Evolutionary conservation across 768 basidiomycete species (phyloP), one percentile per base, ranked within the genome.

Genomic region (Xerocomellus intermedius): DNA sequence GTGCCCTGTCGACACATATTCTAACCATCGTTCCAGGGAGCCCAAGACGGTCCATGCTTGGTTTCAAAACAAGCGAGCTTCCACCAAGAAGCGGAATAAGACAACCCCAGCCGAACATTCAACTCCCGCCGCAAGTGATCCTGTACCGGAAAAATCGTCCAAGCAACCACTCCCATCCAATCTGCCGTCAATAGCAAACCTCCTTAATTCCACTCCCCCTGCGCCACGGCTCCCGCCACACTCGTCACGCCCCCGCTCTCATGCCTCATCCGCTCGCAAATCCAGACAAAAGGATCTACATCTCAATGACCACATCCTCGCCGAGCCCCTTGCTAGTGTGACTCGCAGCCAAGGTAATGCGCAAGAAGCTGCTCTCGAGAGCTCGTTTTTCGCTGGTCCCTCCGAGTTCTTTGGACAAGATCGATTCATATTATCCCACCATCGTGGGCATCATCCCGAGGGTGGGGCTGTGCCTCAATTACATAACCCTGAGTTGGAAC

Each of bases 41-140:
- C 84, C 83, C 70, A 91, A 91, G 79, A 89, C 87, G 3, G 88
- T 91, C 67, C 87, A 88, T 68, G 86, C 89, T 14, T 91, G 87
- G 86, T 91, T 91, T 72, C 89, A 91, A 74, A 91, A 91, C 69
- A 91, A 90, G 77, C 80, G 89, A 51, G 89, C 89, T 7, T 89
- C 88, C 13, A 83, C 82, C 62, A 91, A 89, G 79, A 91, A 91
- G 72, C 75, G 79, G 21, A 75, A 80, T 75, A 69, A 80, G 78
- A 68, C 76, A 68, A 64, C 64, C 21, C 56, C 58, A 50, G 60
- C 55, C 38, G 77, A 73, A 21, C 61, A 72, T 37, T 54, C 65
- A 56, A 60, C 70, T 51, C 55, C 74, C 56, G 65, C 69, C 70
- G 64, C 64, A 54, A 64, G 61, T 48, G 65, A 63, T 43, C 33